Percentiles rank a stretch among this genome's conserved stretches.
phyloP scores from a whole-genome alignment of 108 stramenopile genomes.

The Nitzschia palea region DNA sequence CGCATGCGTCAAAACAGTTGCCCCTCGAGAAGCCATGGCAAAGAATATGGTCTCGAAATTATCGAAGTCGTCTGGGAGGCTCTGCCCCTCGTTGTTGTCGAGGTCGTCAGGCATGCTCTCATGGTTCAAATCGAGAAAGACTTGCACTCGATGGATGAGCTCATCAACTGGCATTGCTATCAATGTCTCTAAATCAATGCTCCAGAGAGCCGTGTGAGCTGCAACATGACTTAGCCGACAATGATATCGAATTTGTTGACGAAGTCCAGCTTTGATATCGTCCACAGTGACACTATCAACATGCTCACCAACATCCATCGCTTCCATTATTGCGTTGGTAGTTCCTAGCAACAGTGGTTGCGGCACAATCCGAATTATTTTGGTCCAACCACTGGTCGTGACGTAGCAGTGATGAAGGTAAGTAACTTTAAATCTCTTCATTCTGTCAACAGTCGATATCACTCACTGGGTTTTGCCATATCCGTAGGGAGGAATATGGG shows the following conservation, averaged over 20 bases:
- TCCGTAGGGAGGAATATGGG: constrained; percentile 85
- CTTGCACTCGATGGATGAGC: constrained; percentile 29
- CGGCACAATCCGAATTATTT: constrained; percentile 66
- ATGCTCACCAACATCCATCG: neutral
- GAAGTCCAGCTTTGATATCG: constrained; percentile 47
- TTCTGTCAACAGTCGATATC: neutral
- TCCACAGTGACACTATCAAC: constrained; percentile 25
- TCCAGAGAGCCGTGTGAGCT: constrained; percentile 84
- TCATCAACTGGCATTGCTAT: constrained; percentile 21
- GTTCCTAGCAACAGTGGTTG: constrained; percentile 57
- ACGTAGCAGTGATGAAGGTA: neutral
- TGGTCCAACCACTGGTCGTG: constrained; percentile 52
- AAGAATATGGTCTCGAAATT: neutral
- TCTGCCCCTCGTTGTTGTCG: neutral
- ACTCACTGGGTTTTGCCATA: constrained; percentile 83
- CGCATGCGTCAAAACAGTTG: constrained; percentile 13
- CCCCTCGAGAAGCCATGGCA: constrained; percentile 10
- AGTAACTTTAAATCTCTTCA: neutral
- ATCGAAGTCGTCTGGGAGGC: constrained; percentile 23
- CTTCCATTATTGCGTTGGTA: constrained; percentile 32
- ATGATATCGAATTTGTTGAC: constrained; percentile 81
- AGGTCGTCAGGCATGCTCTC: constrained; percentile 10
- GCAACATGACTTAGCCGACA: constrained; percentile 85
- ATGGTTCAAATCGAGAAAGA: constrained; percentile 37
- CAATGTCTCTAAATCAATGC: constrained; percentile 39